Evolutionary conservation across 164 flowering plant genomes (phyloP).

Genomic region (Berberis vulgaris): DNA sequence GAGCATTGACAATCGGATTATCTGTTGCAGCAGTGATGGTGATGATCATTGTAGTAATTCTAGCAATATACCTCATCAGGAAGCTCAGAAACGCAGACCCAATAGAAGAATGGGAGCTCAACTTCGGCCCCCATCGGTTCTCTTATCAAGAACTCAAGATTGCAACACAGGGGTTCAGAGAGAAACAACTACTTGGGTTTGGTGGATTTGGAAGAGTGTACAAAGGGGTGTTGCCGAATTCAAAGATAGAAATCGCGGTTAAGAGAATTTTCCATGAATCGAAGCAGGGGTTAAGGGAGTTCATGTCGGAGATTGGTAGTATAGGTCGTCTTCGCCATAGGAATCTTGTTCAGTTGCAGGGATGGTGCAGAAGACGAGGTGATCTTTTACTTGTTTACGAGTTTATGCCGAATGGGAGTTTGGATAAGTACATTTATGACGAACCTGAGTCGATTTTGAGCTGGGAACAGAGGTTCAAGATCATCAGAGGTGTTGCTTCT

Average conservation of each 20-base stretch:
- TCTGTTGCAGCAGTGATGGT: constrained; percentile 21
- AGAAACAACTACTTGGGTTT: constrained; percentile 39
- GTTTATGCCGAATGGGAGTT: constrained; percentile 60
- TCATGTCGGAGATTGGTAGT: constrained; percentile 47
- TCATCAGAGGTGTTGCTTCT: constrained; percentile 50
- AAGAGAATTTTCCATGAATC: constrained; percentile 55
- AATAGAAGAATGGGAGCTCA: constrained; percentile 52
- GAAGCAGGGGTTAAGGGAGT: constrained; percentile 52
- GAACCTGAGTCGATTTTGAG: constrained; percentile 24
- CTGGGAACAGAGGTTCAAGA: constrained; percentile 47
- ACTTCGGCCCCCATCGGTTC: constrained; percentile 47
- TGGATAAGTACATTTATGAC: constrained; percentile 41
- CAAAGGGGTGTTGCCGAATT: constrained; percentile 34
- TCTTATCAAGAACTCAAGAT: constrained; percentile 40
- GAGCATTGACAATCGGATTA: constrained; percentile 16
- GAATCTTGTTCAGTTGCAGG: constrained; percentile 48
- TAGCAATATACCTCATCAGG: constrained; percentile 17
- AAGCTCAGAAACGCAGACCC: constrained; percentile 36
- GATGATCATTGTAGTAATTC: constrained; percentile 1
- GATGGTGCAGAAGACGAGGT: constrained; percentile 44
- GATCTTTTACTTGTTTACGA: constrained; percentile 60
- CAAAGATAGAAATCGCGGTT: constrained; percentile 43
- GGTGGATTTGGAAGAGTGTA: constrained; percentile 65
- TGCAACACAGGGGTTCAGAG: constrained; percentile 44
- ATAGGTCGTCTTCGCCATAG: constrained; percentile 62